Conservation (phyloP, 345 rosid genomes). For the Barbarea vulgaris region DNA sequence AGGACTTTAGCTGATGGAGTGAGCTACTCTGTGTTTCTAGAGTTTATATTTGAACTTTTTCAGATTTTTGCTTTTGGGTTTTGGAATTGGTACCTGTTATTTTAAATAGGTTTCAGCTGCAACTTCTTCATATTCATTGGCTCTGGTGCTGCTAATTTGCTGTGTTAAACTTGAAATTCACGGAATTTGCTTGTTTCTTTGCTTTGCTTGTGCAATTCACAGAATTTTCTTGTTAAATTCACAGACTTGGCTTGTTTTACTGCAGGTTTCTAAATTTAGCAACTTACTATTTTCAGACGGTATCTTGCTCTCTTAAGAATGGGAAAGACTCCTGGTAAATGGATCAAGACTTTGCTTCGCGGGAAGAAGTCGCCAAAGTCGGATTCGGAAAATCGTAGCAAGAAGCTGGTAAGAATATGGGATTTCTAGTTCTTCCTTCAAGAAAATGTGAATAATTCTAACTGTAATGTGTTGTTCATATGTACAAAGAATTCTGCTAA, state of each 20-base stretch:
- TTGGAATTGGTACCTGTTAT: neutral
- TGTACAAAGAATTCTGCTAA: conserved; percentile 47
- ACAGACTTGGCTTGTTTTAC: conserved; percentile 15
- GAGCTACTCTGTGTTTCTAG: neutral
- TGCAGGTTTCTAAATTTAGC: conserved; percentile 34
- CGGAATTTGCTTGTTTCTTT: neutral
- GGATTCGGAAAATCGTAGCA: conserved; percentile 48
- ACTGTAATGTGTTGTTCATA: conserved; percentile 21
- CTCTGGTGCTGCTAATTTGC: neutral
- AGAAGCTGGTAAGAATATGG: conserved; percentile 44
- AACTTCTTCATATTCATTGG: neutral
- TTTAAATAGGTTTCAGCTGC: conserved; percentile 14
- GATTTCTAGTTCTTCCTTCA: neutral
- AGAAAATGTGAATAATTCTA: conserved; percentile 3
- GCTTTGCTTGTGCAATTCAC: too few relatives aligned
- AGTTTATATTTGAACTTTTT: neutral
- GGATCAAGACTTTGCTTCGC: conserved; percentile 65
- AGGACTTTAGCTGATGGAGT: neutral
- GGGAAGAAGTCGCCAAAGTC: conserved; percentile 80
- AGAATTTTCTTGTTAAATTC: neutral
- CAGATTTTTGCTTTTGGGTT: neutral
- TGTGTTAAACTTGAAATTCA: conserved; percentile 1
- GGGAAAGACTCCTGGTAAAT: conserved; percentile 83
- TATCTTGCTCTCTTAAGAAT: conserved; percentile 32
- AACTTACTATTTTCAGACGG: conserved; percentile 16